phyloP scores from a whole-genome alignment of 2,329 filamentous ascomycete genomes.

The Sporothrix phasma region DNA sequence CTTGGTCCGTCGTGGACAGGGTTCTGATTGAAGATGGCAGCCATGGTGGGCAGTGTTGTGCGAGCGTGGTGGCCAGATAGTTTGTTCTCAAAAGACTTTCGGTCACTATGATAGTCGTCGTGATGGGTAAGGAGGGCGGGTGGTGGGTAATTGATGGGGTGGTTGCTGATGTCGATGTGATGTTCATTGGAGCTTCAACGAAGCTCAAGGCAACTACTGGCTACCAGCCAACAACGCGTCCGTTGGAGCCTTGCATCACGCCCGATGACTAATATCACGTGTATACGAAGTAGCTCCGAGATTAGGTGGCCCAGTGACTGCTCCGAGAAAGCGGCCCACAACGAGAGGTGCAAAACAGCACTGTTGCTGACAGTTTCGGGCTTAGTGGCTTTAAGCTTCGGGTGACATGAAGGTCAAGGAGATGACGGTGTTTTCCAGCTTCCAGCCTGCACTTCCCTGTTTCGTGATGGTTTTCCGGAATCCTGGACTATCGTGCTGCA shows the following conservation, averaged over 20 bases:
- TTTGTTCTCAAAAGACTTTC: too few species aligned
- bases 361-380: background rate
- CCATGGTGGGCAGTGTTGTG: slow-evolving; percentile 39
- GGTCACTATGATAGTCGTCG: background rate
- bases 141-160: background rate
- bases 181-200: background rate
- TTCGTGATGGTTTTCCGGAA: background rate
- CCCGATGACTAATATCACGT: slow-evolving; percentile 31
- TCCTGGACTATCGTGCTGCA: background rate
- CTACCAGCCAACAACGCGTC: slow-evolving; percentile 14
- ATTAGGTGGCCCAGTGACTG: background rate
- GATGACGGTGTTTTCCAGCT: background rate
- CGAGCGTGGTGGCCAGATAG: too few species aligned
- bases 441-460: background rate
- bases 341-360: background rate
- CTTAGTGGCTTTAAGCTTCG: background rate
- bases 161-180: too few species aligned
- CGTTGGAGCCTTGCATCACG: slow-evolving; percentile 10
- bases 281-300: background rate
- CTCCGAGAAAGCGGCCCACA: background rate
- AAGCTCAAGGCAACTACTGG: background rate
- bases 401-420: too few species aligned
- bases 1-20: slow-evolving; percentile 58
- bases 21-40: slow-evolving; percentile 61
- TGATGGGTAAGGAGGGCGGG: background rate